Base-by-base conservation (phyloP, 148 eudicot genomes). In the Persicaria tinctoria region DNA sequence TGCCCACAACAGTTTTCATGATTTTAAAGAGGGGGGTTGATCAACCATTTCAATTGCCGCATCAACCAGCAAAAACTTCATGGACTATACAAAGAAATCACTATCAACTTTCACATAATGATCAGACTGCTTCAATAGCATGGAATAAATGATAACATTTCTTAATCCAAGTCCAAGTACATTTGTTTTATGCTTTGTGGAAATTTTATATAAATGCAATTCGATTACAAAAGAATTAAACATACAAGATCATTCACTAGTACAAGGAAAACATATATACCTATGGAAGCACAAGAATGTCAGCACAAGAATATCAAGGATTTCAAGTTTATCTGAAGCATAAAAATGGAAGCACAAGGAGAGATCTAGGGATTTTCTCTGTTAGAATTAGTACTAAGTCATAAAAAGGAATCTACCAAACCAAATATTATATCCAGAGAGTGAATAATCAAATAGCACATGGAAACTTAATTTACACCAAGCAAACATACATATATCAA, bases 251-350 rank as follows among this genome's bases (percentile, higher is more conserved):
- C 14, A 11, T 20, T 20, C 23, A 20, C 23, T n/a, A 51, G 3
- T 10, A 51, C 2, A 10, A 14, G 12, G 12, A 51, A 51, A 3
- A 14, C 11, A 5, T 51, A 51, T 6, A 51, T 20, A 20, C 1
- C 13, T 8, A 8, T 11, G 11, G 11, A 51, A 51, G 13, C 11
- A 20, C 23, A 20, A 20, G 23, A 0, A 20, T n/a, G n/a, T n/a
- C n/a, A n/a, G n/a, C n/a, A n/a, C n/a, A n/a, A 20, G 0, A 0
- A 32, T 1, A 32, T 32, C 1, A 0, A 0, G 0, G 1, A 0
- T 32, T 54, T 18, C 59, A 54, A 54, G 57, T 6, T 54, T 54
- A 54, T 54, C 56, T 0, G 16, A 53, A 11, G 16, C 56, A 12
- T 51, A n/a, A 20, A 20, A 20, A 20, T 20, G 23, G n/a, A n/a